Evolutionary conservation across 2,329 filamentous ascomycete species (phyloP), one percentile per base, ranked within the genome.

Genomic region (Aspergillus quadricinctus): DNA sequence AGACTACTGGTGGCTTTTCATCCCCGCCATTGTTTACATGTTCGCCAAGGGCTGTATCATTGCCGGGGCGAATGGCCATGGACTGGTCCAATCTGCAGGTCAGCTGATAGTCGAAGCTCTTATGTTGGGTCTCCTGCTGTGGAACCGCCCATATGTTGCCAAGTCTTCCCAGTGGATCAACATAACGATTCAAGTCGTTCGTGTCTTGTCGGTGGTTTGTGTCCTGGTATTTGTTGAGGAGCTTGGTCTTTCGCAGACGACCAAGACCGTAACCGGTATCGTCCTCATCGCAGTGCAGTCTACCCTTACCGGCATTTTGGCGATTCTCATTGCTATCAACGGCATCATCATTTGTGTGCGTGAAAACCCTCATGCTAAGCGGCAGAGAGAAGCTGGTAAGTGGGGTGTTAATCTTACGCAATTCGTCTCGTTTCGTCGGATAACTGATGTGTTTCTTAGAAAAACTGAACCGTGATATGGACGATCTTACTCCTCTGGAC

Each of bases 1-100:
- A 75, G 85, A 87, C 65, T 96, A 93, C 79, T 99, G 94, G 94
- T 97, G 93, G 93, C 77, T 97, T 25, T 97, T 99, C 70, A 82
- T 97, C 14, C 94, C 94, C 0, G 80, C 83, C 59, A 96, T 97
- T 68, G 59, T 92, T 61, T 97, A 97, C 80, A 89, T 92, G 80
- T 92, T 97, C 69, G 87, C 86, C 70, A 94, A 94, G 77, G 92
- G 93, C 54, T 88, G 86, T 59, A 85, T 93, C 56, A 87, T 97
- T 62, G 93, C 93, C 14, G 89, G 85, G 29, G 90, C 85, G 46
- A 88, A 97, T 68, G 92, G 92, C 11, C 86, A 96, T 69, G 94
- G 92, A 50, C 83, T 96, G 73, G 77, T 83, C 5, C 94, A 99
- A 77, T 88, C 88, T 9, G 81, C 87, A 57, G 88, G 87, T 2